Base-by-base conservation (phyloP, 2,329 filamentous ascomycete species). In the Mycogone perniciosa region DNA sequence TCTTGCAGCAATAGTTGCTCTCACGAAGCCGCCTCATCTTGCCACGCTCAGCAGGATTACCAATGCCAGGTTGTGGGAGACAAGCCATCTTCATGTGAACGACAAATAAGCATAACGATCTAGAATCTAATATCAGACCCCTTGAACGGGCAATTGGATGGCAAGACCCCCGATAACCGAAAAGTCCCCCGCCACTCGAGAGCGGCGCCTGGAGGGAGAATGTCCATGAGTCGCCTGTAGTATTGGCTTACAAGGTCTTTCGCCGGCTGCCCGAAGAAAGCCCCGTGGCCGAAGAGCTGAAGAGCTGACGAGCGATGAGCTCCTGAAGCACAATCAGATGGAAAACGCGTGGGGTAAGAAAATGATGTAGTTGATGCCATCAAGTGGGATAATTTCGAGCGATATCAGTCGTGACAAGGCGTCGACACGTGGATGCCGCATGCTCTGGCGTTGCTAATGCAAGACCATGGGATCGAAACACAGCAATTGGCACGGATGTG, bases 1-100 rank as follows among this genome's bases (percentile, higher is more conserved):
- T 31, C 58, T 69, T 43, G 64, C 62, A 1, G 59, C 64, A 43
- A 68, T 71, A 62, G 62, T 72, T 4, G 65, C 69, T 3, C 50
- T 71, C 6, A 58, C 73, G 50, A 68, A 68, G 0, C 63, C 59
- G 1, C 70, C 69, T 2, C 65, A 66, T 2, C 56, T 52, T 43
- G 57, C 61, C 2, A 67, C 72, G 38, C 44, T 72, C 38, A 41
- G 61, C 44, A 57, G 64, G 2, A 70, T 45, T 46, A 47, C 9
- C 42, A 50, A 10, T 62, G 56, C 20, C 63, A 60, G 45, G 62
- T 60, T 41, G 41, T 45, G n/a, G 47, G 58, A 33, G 62, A 59
- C 58, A 31, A 46, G 46, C 35, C 48, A 38, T 44, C 27, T 9
- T 20, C 20, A 20, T 20, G 20, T 20, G 20, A 20, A 20, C 20